phyloP scores from a whole-genome alignment of 176 grass and related monocot species.

The Ampelocalamus luodianensis region DNA sequence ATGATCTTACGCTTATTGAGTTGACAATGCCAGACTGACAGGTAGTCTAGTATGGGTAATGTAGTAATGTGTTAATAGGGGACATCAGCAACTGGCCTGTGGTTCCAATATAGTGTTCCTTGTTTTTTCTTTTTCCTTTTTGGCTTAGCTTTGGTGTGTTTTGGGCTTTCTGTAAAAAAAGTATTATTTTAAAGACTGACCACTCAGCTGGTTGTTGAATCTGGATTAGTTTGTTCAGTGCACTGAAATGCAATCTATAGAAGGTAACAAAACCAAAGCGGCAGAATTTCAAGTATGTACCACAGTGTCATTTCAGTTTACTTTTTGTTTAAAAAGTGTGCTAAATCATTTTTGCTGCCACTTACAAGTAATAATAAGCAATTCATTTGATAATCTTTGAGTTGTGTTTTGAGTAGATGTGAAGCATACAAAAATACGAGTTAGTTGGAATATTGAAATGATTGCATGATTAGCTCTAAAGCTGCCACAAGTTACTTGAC shows the following conservation, averaged over 20 bases:
- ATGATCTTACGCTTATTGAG: background rate
- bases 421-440: conserved; percentile 39
- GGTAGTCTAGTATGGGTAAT: background rate
- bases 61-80: background rate
- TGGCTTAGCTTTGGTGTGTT: conserved; percentile 2
- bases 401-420: conserved; percentile 6
- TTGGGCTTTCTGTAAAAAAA: conserved; percentile 12
- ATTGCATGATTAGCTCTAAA: conserved; percentile 81
- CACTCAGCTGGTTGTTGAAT: background rate
- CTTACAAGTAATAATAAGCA: conserved; percentile 24
- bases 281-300: conserved; percentile 21
- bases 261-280: conserved; percentile 20
- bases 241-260: background rate
- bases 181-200: background rate
- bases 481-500: conserved; percentile 97
- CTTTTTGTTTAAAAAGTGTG: background rate
- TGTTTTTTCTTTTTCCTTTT: background rate
- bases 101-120: background rate
- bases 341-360: background rate
- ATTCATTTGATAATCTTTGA: conserved; percentile 20
- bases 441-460: conserved; percentile 61
- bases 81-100: background rate
- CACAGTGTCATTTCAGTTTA: background rate
- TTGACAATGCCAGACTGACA: background rate
- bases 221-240: background rate